A percentile compares a stretch with the other conserved stretches of the same genome.
Conservation (phyloP, 257 asterid genomes). For the Solanum dulcamara region DNA sequence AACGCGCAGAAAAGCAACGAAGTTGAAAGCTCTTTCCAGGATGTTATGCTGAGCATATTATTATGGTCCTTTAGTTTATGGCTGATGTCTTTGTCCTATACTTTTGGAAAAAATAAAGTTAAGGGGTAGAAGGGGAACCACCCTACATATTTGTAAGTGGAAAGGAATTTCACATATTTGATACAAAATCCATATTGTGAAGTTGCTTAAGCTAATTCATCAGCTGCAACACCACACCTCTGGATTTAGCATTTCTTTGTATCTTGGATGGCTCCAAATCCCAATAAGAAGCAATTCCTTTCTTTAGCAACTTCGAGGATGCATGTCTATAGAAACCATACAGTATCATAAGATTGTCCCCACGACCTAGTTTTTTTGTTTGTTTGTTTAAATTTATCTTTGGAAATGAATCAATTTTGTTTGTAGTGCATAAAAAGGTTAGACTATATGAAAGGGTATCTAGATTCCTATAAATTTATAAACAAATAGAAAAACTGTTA, state of each 20-base stretch:
- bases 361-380: background rate
- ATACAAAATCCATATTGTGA: background rate
- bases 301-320: slow-evolving; percentile 18
- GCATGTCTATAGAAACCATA: background rate
- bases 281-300: slow-evolving; percentile 44
- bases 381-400: background rate
- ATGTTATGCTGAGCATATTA: slow-evolving; percentile 24
- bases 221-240: slow-evolving; percentile 32
- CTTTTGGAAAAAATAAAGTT: background rate
- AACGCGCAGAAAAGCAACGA: slow-evolving; percentile 9
- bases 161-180: background rate
- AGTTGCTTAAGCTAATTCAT: slow-evolving; percentile 27
- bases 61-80: background rate
- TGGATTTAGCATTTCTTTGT: slow-evolving; percentile 70
- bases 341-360: background rate
- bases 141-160: slow-evolving; percentile 28
- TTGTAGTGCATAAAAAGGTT: background rate
- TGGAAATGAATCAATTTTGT: background rate
- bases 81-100: background rate
- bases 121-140: background rate
- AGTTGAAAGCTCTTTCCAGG: slow-evolving; percentile 5
- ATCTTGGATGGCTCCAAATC: slow-evolving; percentile 42
- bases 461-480: background rate
- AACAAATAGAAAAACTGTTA: background rate
- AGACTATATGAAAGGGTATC: background rate